Conservation (phyloP, 2,329 filamentous ascomycete species). For the Pyrenochaeta sp. region DNA sequence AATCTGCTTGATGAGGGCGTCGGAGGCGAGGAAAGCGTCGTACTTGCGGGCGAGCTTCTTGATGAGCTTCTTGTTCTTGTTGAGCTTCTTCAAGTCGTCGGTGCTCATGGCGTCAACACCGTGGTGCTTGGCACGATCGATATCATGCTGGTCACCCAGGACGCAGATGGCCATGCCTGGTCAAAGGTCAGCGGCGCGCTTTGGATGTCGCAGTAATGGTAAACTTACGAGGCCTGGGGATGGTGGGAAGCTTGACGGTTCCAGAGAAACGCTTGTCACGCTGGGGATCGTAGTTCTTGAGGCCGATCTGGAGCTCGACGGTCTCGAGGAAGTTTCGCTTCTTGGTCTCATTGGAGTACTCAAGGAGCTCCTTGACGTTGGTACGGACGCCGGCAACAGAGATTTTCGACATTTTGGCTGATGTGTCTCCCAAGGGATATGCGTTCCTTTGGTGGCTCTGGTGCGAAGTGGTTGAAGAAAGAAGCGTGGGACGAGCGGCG, state of each 20-base stretch:
- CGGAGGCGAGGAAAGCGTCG: conserved; percentile 98
- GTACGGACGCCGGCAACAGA: conserved; percentile 92
- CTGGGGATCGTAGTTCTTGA: conserved; percentile 75
- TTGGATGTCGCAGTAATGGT: background rate
- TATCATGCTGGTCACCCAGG: conserved; percentile 95
- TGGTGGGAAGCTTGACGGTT: conserved; percentile 91
- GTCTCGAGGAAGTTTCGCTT: conserved; percentile 98
- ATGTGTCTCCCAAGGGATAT: conserved; percentile 59
- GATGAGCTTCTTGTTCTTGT: conserved; percentile 99
- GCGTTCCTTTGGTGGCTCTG: conserved; percentile 50
- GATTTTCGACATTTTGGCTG: conserved; percentile 77
- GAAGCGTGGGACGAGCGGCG: conserved; percentile 15
- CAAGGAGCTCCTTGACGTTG: conserved; percentile 91
- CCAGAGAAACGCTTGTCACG: conserved; percentile 99
- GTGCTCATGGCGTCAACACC: conserved; percentile 98
- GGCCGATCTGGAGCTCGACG: conserved; percentile 70
- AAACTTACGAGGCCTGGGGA: conserved; percentile 71
- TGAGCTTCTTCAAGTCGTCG: conserved; percentile 99
- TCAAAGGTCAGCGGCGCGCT: too few relatives aligned
- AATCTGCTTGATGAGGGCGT: conserved; percentile 99
- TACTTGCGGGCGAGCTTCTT: conserved; percentile 99
- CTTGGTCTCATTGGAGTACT: conserved; percentile 95
- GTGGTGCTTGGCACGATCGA: conserved; percentile 99
- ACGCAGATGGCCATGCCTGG: conserved; percentile 63
- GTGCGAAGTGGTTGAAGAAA: conserved; percentile 39